A percentile compares a stretch with the other conserved stretches of the same genome.
Evolutionary conservation across 495 filamentous ascomycete genomes (phyloP).

Genomic region (Daldinia childiae): DNA sequence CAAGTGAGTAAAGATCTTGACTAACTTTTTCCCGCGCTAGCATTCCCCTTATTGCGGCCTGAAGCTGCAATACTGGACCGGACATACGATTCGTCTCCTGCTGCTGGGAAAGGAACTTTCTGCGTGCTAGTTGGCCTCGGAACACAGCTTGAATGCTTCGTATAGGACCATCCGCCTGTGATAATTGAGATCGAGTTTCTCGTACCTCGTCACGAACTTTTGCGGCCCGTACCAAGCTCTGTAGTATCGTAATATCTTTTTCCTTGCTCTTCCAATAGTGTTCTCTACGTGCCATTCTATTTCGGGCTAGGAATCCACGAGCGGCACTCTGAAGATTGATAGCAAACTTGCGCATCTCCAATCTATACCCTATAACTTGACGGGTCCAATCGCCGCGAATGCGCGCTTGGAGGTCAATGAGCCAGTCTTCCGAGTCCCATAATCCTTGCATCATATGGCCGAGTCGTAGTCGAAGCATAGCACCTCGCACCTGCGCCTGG

Average conservation of each 20-base stretch:
- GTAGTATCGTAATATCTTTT: slow-evolving; percentile 76
- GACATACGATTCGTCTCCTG: slow-evolving; percentile 59
- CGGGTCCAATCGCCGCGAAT: slow-evolving; percentile 76
- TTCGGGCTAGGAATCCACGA: slow-evolving; percentile 81
- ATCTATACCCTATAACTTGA: slow-evolving; percentile 78
- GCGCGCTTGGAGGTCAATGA: slow-evolving; percentile 83
- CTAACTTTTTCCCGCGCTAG: slow-evolving; percentile 55
- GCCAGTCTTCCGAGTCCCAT: slow-evolving; percentile 85
- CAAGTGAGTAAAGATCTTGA: slow-evolving; percentile 51
- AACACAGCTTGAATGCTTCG: slow-evolving; percentile 76
- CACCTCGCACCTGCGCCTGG: slow-evolving; percentile 87
- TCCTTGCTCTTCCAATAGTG: slow-evolving; percentile 76
- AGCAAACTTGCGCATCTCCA: slow-evolving; percentile 82
- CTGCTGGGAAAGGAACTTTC: slow-evolving; percentile 60
- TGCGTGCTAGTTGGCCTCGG: slow-evolving; percentile 66
- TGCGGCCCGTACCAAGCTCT: slow-evolving; percentile 81
- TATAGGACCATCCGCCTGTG: slow-evolving; percentile 65
- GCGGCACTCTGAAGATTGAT: slow-evolving; percentile 78
- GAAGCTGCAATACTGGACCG: slow-evolving; percentile 59
- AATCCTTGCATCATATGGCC: slow-evolving; percentile 85
- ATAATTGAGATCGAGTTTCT: slow-evolving; percentile 68
- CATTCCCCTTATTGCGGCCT: slow-evolving; percentile 63
- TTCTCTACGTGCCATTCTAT: slow-evolving; percentile 67
- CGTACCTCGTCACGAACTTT: slow-evolving; percentile 76
- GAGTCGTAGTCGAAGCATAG: slow-evolving; percentile 77